Percentiles rank a stretch among this genome's conserved stretches.
phyloP scores from a whole-genome alignment of 306 rosid genomes.

The Luffa acutangula region DNA sequence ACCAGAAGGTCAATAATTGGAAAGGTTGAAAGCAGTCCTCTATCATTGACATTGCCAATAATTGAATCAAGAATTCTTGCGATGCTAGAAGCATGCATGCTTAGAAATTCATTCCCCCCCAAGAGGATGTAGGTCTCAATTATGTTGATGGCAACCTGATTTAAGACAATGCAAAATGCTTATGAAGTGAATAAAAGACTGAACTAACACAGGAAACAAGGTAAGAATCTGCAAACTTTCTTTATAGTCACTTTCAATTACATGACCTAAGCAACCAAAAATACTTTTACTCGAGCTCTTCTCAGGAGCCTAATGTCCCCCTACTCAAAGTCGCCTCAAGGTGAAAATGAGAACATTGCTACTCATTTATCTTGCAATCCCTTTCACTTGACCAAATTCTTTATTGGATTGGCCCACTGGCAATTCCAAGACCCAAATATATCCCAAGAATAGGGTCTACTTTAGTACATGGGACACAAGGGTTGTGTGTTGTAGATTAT shows the following conservation, averaged over 20 bases:
- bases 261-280: background rate
- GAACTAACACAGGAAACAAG: background rate
- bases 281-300: background rate
- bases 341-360: background rate
- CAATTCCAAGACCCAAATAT: background rate
- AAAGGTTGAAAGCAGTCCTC: slow-evolving; percentile 65
- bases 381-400: background rate
- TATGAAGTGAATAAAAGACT: background rate
- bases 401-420: background rate
- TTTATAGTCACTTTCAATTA: background rate
- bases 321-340: background rate
- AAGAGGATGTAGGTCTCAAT: slow-evolving; percentile 79
- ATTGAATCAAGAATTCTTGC: slow-evolving; percentile 79
- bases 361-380: background rate
- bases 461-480: background rate
- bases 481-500: background rate
- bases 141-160: slow-evolving; percentile 73
- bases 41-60: slow-evolving; percentile 86
- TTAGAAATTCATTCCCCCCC: slow-evolving; percentile 79
- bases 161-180: slow-evolving; percentile 7
- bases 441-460: background rate
- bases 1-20: slow-evolving; percentile 79
- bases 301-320: background rate
- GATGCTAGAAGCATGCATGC: slow-evolving; percentile 65
- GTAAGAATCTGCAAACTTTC: background rate